These are phyloP conservation scores for Domatiomyces catenatus DNA, from an alignment of 2,329 filamentous ascomycete genomes.

Conservation along the genomic window DNA sequence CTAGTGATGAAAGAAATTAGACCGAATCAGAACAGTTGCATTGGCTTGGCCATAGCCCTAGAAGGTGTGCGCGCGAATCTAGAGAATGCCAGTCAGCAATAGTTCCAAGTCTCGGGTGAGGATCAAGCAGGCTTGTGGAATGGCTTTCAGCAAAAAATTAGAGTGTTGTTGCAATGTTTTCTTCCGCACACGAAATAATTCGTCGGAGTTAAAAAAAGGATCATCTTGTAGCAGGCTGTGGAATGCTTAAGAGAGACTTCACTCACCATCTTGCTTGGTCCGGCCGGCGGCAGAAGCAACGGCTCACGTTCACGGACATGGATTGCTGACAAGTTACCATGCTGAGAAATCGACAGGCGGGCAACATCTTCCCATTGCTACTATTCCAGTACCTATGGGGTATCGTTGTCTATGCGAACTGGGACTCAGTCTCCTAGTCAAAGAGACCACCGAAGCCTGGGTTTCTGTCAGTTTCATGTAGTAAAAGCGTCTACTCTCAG, in stretches of 20 bases:
- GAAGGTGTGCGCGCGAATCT: not conserved
- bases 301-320: not conserved
- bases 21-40: not conserved
- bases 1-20: not conserved
- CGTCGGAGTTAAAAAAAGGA: conserved; percentile 53
- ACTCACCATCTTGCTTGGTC: conserved; percentile 9
- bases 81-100: conserved; percentile 1
- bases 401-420: not conserved
- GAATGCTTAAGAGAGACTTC: conserved; percentile 6
- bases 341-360: conserved; percentile 6
- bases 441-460: conserved; percentile 69
- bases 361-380: conserved; percentile 18
- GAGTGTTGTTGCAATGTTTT: conserved; percentile 50
- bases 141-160: conserved; percentile 54
- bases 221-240: conserved; percentile 39
- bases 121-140: not conserved
- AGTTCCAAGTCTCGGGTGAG: not conserved
- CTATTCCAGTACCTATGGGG: conserved; percentile 13
- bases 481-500: conserved; percentile 25
- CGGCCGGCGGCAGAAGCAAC: not conserved
- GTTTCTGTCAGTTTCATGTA: conserved; percentile 22
- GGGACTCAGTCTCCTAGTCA: conserved; percentile 32
- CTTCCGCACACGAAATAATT: conserved; percentile 39
- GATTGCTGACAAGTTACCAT: not conserved
- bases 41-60: not conserved